Percentiles rank a stretch among this genome's conserved stretches.
Evolutionary conservation across 306 rosid genomes (phyloP).

Genomic region (Fragaria iinumae): DNA sequence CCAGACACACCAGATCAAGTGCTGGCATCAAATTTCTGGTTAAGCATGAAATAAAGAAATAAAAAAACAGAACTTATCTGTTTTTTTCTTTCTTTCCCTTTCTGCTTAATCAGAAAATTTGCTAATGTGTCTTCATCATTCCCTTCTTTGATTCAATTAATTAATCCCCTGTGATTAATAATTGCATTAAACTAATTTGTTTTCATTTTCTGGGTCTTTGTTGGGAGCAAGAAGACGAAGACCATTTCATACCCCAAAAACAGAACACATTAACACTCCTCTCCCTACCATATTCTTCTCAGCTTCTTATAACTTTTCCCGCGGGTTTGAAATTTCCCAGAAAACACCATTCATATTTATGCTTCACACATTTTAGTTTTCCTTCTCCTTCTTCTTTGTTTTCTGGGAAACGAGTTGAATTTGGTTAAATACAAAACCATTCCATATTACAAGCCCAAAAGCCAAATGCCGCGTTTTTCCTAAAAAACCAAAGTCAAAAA

Average conservation of each 20-base stretch:
- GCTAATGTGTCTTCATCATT: not conserved
- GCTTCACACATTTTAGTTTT: not conserved
- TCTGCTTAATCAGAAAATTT: constrained; percentile 5
- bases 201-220: not conserved
- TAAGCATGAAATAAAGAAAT: not conserved
- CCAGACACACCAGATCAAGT: not conserved
- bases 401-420: constrained; percentile 23
- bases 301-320: constrained; percentile 40
- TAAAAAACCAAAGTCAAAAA: constrained; percentile 24
- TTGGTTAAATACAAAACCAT: constrained; percentile 8
- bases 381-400: not conserved
- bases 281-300: not conserved
- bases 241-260: not conserved
- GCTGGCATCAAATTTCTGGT: constrained; percentile 1
- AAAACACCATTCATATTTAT: not conserved
- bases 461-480: constrained; percentile 50
- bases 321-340: constrained; percentile 35
- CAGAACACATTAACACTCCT: not conserved
- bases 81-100: not conserved
- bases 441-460: not conserved
- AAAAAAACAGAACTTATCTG: not conserved
- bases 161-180: not conserved
- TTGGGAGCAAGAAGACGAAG: constrained; percentile 20
- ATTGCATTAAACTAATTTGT: not conserved
- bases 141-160: not conserved